phyloP scores from a whole-genome alignment of 805 yeast genomes.

The Candida methanosorbosa region DNA sequence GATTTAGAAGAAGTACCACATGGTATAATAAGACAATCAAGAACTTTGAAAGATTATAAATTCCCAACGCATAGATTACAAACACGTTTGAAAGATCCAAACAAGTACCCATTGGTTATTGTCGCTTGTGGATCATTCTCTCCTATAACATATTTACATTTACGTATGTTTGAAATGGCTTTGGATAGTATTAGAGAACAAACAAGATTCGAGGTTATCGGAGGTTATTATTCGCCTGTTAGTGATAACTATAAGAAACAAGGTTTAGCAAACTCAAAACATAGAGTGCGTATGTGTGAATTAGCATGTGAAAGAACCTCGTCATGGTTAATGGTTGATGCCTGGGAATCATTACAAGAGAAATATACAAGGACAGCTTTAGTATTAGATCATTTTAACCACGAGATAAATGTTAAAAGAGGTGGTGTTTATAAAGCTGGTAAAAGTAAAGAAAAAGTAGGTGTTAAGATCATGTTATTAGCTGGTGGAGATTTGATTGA shows the following conservation, averaged over 20 bases:
- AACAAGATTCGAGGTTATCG: conserved; percentile 90
- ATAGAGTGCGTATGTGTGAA: conserved; percentile 97
- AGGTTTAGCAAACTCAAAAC: conserved; percentile 82
- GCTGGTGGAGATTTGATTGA: conserved; percentile 98
- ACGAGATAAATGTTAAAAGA: conserved; percentile 83
- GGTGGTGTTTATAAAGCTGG: conserved; percentile 72
- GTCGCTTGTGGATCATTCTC: conserved; percentile 98
- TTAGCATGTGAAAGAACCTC: conserved; percentile 95
- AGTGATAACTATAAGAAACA: conserved; percentile 87
- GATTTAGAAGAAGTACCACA: conserved; percentile 96
- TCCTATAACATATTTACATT: conserved; percentile 89
- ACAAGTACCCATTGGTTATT: conserved; percentile 82
- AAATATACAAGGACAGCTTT: conserved; percentile 89
- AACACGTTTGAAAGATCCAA: conserved; percentile 55
- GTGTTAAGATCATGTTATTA: conserved; percentile 88
- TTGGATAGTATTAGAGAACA: conserved; percentile 85
- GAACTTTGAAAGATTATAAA: conserved; percentile 51
- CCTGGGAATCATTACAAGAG: conserved; percentile 95
- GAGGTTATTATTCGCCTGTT: conserved; percentile 95
- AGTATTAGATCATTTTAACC: conserved; percentile 93
- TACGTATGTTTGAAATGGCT: conserved; percentile 99
- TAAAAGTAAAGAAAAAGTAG: conserved; percentile 39
- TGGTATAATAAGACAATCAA: conserved; percentile 86
- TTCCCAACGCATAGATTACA: conserved; percentile 88
- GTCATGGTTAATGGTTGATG: conserved; percentile 98